A percentile compares a stretch with the other conserved stretches of the same genome.
Conservation (phyloP, 257 asterid genomes). For the Plantago ovata region DNA sequence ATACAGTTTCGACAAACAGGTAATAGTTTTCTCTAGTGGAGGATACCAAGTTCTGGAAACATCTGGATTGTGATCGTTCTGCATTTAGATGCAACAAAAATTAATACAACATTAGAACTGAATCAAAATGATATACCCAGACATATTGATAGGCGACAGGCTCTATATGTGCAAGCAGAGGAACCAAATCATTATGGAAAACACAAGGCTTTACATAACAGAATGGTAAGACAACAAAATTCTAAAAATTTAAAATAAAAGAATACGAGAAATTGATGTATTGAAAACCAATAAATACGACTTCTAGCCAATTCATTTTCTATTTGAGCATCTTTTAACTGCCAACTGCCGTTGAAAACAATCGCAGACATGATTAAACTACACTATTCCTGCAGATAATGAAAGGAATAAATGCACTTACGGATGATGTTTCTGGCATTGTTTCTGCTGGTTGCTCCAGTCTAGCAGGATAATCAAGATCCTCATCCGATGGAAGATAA, state of each 20-base stretch:
- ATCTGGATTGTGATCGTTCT: conserved; percentile 72
- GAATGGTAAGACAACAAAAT: no score
- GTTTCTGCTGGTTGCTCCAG: conserved; percentile 73
- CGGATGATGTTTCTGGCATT: conserved; percentile 56
- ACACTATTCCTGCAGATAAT: conserved; percentile 11
- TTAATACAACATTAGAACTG: conserved; percentile 6
- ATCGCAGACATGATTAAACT: no score
- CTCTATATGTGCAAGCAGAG: conserved; percentile 15
- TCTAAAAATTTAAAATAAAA: no score
- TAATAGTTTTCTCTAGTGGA: conserved; percentile 94
- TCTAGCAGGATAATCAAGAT: conserved; percentile 82
- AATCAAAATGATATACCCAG: conserved; percentile 1
- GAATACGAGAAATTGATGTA: no score
- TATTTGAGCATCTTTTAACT: no score
- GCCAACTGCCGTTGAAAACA: no score
- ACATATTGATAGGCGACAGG: no score
- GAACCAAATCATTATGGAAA: conserved; percentile 2
- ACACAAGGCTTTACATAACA: conserved; percentile 13
- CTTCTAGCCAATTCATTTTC: no score
- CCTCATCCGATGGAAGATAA: conserved; percentile 83
- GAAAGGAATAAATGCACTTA: conserved; percentile 34
- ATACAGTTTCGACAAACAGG: conserved; percentile 87
- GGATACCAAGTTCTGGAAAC: conserved; percentile 84
- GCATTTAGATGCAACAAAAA: conserved; percentile 28
- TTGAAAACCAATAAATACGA: no score